Evolutionary conservation across 257 asterid genomes (phyloP).

Genomic region (Apocynum venetum): DNA sequence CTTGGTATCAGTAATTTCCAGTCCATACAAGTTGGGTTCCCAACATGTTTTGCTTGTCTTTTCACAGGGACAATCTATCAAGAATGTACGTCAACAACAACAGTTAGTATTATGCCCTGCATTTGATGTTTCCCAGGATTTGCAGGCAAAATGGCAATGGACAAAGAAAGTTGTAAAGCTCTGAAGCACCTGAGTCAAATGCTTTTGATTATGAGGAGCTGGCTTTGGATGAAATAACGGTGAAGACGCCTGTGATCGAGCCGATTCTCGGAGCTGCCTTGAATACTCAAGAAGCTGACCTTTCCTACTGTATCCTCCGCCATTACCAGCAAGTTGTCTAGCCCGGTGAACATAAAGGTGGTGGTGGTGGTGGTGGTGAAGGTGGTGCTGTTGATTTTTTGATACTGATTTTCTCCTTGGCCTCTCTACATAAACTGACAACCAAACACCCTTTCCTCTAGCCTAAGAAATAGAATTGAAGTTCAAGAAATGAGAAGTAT

Average conservation of each 20-base stretch:
- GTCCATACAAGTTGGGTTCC: slow-evolving; percentile 31
- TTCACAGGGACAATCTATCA: slow-evolving; percentile 23
- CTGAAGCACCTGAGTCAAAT: background rate
- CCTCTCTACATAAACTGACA: slow-evolving; percentile 39
- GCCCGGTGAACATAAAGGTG: slow-evolving; percentile 16
- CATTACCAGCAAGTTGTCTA: slow-evolving; percentile 12
- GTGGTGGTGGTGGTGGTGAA: slow-evolving; percentile 15
- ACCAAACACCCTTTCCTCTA: slow-evolving; percentile 12
- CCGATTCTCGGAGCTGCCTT: slow-evolving; percentile 35
- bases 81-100: background rate
- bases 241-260: slow-evolving; percentile 18
- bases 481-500: background rate
- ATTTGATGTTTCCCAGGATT: background rate
- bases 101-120: background rate
- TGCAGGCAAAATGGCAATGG: background rate
- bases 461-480: background rate
- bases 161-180: background rate
- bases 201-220: background rate
- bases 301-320: slow-evolving; percentile 40
- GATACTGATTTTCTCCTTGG: slow-evolving; percentile 11
- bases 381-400: slow-evolving; percentile 5
- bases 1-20: slow-evolving; percentile 35
- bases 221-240: slow-evolving; percentile 1
- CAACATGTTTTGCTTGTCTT: slow-evolving; percentile 15
- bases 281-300: slow-evolving; percentile 48